Evolutionary conservation across 805 yeast species (phyloP).

Genomic region (Ogataea kodamae): DNA sequence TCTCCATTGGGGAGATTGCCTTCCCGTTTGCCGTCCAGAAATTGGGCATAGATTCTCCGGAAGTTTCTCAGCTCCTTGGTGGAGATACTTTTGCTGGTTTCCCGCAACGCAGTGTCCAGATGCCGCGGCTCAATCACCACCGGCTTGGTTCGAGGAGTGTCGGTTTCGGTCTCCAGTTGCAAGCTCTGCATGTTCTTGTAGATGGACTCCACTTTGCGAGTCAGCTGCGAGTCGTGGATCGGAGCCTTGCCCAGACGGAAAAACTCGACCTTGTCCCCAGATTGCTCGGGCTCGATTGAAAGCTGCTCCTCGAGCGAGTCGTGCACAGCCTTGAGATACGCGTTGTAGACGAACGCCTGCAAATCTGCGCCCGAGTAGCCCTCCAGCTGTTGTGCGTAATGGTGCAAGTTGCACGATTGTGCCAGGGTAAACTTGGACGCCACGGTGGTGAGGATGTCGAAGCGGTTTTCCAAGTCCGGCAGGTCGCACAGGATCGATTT

Average conservation of each 20-base stretch:
- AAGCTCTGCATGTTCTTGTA: constrained; percentile 11
- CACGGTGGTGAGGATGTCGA: constrained; percentile 64
- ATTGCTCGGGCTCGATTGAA: constrained; percentile 17
- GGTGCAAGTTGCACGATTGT: constrained; percentile 47
- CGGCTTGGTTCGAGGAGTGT: constrained; percentile 8
- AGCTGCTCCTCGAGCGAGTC: constrained; percentile 47
- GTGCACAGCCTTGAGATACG: constrained; percentile 83
- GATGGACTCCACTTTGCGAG: constrained; percentile 22
- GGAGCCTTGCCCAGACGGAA: constrained; percentile 18
- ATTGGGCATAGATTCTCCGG: constrained; percentile 60
- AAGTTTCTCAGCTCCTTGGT: constrained; percentile 63
- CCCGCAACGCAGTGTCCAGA: constrained; percentile 57
- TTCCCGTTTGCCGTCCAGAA: constrained; percentile 60
- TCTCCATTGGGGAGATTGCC: constrained; percentile 88
- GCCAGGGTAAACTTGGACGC: constrained; percentile 59
- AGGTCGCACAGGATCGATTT: constrained; percentile 87
- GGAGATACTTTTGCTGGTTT: constrained; percentile 90
- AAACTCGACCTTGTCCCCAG: constrained; percentile 19
- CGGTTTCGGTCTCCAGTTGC: neutral
- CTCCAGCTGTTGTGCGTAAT: constrained; percentile 55
- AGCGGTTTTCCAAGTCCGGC: constrained; percentile 68
- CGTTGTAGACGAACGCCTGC: constrained; percentile 89
- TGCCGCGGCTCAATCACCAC: constrained; percentile 47
- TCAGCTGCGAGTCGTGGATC: constrained; percentile 14
- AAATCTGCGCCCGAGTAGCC: constrained; percentile 95